Base-by-base conservation (phyloP, 164 flowering plant species). In the Vitis rupestris region DNA sequence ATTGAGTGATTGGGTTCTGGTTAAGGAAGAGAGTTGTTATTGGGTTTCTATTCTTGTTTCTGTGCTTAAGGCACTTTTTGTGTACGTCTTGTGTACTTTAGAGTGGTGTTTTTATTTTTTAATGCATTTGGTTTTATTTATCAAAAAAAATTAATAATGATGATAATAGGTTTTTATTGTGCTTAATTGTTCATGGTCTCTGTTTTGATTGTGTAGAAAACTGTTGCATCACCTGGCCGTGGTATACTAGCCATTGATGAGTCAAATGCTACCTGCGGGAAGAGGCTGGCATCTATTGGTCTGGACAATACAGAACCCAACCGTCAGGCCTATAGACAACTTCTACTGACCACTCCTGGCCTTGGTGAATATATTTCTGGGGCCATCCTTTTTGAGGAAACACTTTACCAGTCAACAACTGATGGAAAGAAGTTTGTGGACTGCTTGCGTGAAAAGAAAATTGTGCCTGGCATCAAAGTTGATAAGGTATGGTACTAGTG, bases 171-270 rank as follows among this genome's bases (percentile, higher is more conserved):
- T 8, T 59, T 11, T 53, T 64, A 29, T 44, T 51, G 53, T 57
- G 69, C 13, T 61, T 63, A 49, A 53, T 53, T 54, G 67, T 29
- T 69, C 19, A 8, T 29, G 16, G 14, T 64, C 61, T 65, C 19
- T 69, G 44, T 50, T 9, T 73, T 66, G 63, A 62, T 62, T 51
- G 52, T 77, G 59, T 66, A 91, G 97, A 91, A 91, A 89, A 54
- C 87, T 10, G 72, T 91, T 81, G 92, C 97, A 54, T 85, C 97
- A 53, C 90, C 92, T 71, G 94, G 94, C 15, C 91, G 85, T 62
- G 97, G 97, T 47, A 91, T 91, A 76, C 88, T 91, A 74, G 97
- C 97, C 13, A 89, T 91, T 55, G 97, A 91, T 76, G 97, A 91
- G 73, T 89, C 97, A 17, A 89, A 85, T 77, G 92, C 97, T 56